Base-by-base conservation (phyloP, 306 rosid genomes). In the Echinosophora koreensis region DNA sequence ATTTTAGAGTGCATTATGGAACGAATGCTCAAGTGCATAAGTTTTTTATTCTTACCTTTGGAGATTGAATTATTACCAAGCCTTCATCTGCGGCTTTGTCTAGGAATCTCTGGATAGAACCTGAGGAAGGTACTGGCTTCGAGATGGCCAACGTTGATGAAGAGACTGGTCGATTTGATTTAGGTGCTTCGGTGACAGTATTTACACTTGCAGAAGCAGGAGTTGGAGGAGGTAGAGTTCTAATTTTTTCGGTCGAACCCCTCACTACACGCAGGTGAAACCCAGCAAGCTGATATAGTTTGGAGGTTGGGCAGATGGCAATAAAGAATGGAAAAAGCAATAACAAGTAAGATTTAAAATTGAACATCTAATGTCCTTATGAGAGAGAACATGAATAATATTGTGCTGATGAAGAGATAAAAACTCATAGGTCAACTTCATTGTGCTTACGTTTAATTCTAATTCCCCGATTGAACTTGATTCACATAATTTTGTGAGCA, bases 61-160 rank as follows among this genome's bases (percentile, higher is more conserved):
- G 98, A 82, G 97, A 92, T 18, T 4, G 58, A 83, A 95, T 83
- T 84, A 95, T 79, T 28, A 85, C 91, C 84, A 95, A 81, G 74
- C 98, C 98, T 71, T 87, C 97, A 76, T 92, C 97, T 8, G 90
- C 89, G 63, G 97, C 96, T 69, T 71, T 92, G 72, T 92, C 88
- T 55, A 94, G 58, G 72, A 89, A 79, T 58, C 82, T 73, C 81
- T 84, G 88, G 71, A 84, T 59, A 38, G 82, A 80, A 35, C 70
- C 52, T 18, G 92, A 71, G 86, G 87, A 86, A 66, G 83, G 64
- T 51, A 39, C 65, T 16, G 83, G 76, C 80, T 85, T 88, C 0
- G 49, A 77, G 71, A 90, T 18, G 74, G 91, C 92, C 86, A 94
- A 80, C 8, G 95, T 84, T 74, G 86, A 79, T 41, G 93, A 30